Evolutionary conservation across 2,329 filamentous ascomycete genomes (phyloP), one percentile per base, ranked within the genome.

Genomic region (Stagonosporopsis cucurbitacearum): DNA sequence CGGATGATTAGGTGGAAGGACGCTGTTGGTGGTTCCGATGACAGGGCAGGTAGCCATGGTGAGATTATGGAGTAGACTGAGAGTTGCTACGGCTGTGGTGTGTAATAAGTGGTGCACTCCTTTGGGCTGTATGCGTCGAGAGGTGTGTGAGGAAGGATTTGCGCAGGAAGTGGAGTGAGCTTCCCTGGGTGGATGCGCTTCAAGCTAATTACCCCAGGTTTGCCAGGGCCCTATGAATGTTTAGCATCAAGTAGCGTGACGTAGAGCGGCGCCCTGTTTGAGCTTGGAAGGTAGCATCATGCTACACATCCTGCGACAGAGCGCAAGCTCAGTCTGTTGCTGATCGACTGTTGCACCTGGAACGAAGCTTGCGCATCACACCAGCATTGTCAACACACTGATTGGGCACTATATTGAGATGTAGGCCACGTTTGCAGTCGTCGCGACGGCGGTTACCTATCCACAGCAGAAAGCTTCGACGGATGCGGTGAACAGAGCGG

Each of bases 1-100:
- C 8, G 78, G 78, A 62, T 79, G 78, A 62, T 77, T 74, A 6
- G 78, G 78, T 1, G 78, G 78, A 25, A 79, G 77, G 26, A 78
- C 75, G 51, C 73, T 71, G 63, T 76, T 78, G 13, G 76, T 78
- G 1, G 75, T 78, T 59, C 77, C 77, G 48, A 78, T 74, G 17
- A 79, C 70, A 57, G 73, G 73, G 62, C 72, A 74, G 42, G 53
- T 55, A 25, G 67, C 50, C 68, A 68, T 68, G 36, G 15, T 36
- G n/a, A 15, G n/a, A n/a, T n/a, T 44, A 5, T 50, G 44, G 32
- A 25, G 36, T 33, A 43, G 9, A 25, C 41, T n/a, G 17, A 32
- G 4, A 4, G 17, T 22, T 36, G 36, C 39, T 41, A 20, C 13
- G 33, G 33, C 26, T 22, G 11, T 17, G 13, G 41, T 33, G 7